Evolutionary conservation across 768 basidiomycete genomes (phyloP), one percentile per base, ranked within the genome.

Genomic region (Aureoboletus auriporus): DNA sequence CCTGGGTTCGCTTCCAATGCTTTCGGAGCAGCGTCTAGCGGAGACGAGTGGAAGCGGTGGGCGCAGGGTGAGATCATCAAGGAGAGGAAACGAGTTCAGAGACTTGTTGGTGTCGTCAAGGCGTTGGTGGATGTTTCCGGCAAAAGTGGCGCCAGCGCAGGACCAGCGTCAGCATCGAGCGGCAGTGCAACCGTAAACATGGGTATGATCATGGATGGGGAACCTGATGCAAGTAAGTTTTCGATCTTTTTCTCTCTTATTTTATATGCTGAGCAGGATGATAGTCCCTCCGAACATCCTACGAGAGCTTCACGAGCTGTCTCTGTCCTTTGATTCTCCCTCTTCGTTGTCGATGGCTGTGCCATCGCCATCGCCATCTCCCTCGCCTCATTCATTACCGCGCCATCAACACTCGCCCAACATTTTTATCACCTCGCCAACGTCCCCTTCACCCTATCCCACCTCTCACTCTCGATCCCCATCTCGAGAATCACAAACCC

Each of bases 391-490:
- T 40, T 28, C 43, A 29, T 42, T 51, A 9, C 39, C 50, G 4
- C 50, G 49, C 5, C 53, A 46, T 7, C 64, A 41, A 10, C 49
- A 67, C 36, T 79, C 74, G 45, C 85, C 86, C 8, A 84, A 86
- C 54, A 87, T 89, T 56, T 85, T 76, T 60, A 74, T 90, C 55
- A 89, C 84, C 4, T 82, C 83, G 0, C 84, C 87, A 3, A 67
- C 69, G 0, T 73, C 76, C 4, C 61, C 77, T 17, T 69, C 69
- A 5, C 62, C 66, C 1, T 51, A 55, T 36, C 10, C 44, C 4
- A 23, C 37, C 27, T 38, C 63, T 12, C 59, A 65, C 44, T 45
- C 61, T 16, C 55, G 61, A 20, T 50, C 56, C 0, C 45, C 50
- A 1, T 52, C 61, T n/a, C 58, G 53, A 10, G 62, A 62, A 28